Conservation (phyloP, 768 basidiomycete genomes). For the Phlebiopsis gigantea region DNA sequence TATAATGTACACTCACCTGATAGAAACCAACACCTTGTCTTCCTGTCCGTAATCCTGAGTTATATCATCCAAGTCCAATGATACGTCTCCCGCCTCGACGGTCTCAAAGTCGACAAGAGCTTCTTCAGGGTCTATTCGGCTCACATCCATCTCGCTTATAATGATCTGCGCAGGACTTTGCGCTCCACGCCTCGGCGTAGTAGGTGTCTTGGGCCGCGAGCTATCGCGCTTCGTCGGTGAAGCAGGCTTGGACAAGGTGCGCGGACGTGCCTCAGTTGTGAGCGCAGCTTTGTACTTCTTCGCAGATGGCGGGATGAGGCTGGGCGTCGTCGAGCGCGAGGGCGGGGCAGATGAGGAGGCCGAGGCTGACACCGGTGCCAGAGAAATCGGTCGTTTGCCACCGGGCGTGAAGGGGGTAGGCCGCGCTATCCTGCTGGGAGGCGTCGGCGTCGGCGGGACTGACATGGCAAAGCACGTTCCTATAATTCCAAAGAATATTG, state of each 20-base stretch:
- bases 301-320: slow-evolving; percentile 29
- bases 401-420: slow-evolving; percentile 49
- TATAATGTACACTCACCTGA: slow-evolving; percentile 43
- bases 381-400: slow-evolving; percentile 48
- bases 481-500: neutral
- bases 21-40: slow-evolving; percentile 83
- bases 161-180: slow-evolving; percentile 46
- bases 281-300: slow-evolving; percentile 69
- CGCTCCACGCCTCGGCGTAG: slow-evolving; percentile 32
- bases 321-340: slow-evolving; percentile 28
- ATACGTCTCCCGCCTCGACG: slow-evolving; percentile 65
- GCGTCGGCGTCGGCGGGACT: slow-evolving; percentile 17
- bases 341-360: slow-evolving; percentile 25
- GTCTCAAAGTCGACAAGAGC: slow-evolving; percentile 71
- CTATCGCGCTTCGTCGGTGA: slow-evolving; percentile 2
- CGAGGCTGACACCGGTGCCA: slow-evolving; percentile 33
- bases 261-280: slow-evolving; percentile 36
- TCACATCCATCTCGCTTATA: slow-evolving; percentile 71
- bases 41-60: slow-evolving; percentile 57
- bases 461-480: slow-evolving; percentile 5
- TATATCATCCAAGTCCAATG: slow-evolving; percentile 55
- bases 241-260: slow-evolving; percentile 18
- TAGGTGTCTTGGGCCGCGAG: slow-evolving; percentile 29
- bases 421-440: slow-evolving; percentile 32
- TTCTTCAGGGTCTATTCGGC: slow-evolving; percentile 68